These are phyloP conservation scores for Astrocystis sublimbata DNA, from an alignment of 495 filamentous ascomycete genomes.

Conservation along the genomic window DNA sequence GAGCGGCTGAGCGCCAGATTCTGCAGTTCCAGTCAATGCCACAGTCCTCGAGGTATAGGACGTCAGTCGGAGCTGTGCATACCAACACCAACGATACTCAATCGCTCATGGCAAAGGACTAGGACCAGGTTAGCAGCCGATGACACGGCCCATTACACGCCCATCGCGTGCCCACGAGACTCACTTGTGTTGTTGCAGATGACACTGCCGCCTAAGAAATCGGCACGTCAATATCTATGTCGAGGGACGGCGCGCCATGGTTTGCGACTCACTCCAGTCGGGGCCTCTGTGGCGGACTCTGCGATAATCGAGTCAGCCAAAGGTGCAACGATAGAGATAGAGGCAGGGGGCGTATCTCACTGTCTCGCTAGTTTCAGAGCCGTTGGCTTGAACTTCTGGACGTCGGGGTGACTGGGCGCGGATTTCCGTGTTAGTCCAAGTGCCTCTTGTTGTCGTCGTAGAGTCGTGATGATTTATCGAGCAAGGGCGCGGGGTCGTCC, in stretches of 20 bases:
- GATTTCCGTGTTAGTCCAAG: conserved; percentile 24
- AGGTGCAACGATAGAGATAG: conserved; percentile 24
- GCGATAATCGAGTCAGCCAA: conserved; percentile 40
- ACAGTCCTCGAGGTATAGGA: conserved; percentile 18
- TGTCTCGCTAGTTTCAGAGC: conserved; percentile 94
- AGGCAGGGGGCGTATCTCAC: conserved; percentile 61
- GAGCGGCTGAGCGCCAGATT: conserved; percentile 91
- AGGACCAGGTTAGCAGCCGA: conserved; percentile 35
- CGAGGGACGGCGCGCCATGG: not conserved
- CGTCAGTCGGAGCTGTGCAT: conserved; percentile 41
- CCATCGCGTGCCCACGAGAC: conserved; percentile 12
- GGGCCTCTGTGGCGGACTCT: conserved; percentile 95
- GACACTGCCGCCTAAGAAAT: conserved; percentile 74
- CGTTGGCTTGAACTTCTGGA: conserved; percentile 93
- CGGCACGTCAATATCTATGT: not conserved
- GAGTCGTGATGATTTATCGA: conserved; percentile 3
- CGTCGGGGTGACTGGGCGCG: conserved; percentile 81
- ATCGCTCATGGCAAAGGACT: conserved; percentile 96
- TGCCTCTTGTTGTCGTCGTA: conserved; percentile 21
- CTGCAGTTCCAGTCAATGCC: conserved; percentile 50
- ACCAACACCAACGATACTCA: conserved; percentile 98
- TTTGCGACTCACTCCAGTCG: conserved; percentile 85
- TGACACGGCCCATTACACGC: not conserved
- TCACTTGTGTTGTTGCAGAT: conserved; percentile 87
- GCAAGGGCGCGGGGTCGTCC: not conserved